These are phyloP conservation scores for Saururus chinensis DNA, from an alignment of 164 flowering plant species.

Conservation along the genomic window DNA sequence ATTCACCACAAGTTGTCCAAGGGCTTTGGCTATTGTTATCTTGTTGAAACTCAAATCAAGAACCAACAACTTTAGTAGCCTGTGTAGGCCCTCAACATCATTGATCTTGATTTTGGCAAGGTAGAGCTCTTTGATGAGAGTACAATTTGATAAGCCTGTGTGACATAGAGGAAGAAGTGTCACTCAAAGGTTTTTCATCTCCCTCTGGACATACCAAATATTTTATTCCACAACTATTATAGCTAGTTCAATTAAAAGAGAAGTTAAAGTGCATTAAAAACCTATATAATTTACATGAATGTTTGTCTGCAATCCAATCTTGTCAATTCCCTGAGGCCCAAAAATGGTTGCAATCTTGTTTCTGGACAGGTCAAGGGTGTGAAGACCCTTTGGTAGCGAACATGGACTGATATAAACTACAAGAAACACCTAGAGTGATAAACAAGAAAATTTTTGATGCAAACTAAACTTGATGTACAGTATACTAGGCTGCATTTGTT, in stretches of 20 bases:
- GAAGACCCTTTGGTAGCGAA: conserved; percentile 85
- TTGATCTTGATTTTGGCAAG: conserved; percentile 93
- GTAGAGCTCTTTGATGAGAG: conserved; percentile 75
- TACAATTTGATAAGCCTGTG: conserved; percentile 69
- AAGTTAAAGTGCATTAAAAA: too few relatives aligned
- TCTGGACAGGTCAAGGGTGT: conserved; percentile 67
- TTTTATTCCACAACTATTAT: too few relatives aligned
- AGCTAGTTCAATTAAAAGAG: too few relatives aligned
- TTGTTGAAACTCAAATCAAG: conserved; percentile 93
- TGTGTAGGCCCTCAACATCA: conserved; percentile 78
- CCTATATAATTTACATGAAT: too few relatives aligned
- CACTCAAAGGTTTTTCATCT: background rate
- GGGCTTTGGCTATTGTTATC: conserved; percentile 70
- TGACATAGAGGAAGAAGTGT: background rate
- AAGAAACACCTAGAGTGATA: conserved; percentile 5
- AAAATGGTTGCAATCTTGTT: conserved; percentile 73
- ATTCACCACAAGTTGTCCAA: conserved; percentile 87
- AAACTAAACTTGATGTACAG: background rate
- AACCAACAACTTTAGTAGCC: conserved; percentile 73
- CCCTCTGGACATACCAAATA: too few relatives aligned
- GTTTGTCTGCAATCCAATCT: conserved; percentile 25
- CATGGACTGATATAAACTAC: conserved; percentile 75
- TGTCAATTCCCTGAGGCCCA: conserved; percentile 85
- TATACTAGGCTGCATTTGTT: background rate
- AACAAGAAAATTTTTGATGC: background rate